A percentile compares a stretch with the other conserved stretches of the same genome.
phyloP scores from a whole-genome alignment of 805 yeast species.

The Danielozyma ontarioensis region DNA sequence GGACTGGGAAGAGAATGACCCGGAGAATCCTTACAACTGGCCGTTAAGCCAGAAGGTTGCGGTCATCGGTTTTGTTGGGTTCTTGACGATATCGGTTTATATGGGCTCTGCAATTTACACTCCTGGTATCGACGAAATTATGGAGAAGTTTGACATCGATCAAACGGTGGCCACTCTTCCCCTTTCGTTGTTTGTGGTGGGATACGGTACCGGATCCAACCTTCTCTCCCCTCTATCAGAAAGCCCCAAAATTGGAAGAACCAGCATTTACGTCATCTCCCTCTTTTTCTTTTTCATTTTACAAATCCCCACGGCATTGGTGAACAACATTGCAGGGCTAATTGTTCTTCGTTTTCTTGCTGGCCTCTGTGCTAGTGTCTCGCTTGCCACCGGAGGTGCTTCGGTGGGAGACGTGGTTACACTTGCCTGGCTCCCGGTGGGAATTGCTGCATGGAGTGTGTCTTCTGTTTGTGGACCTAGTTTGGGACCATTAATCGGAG shows the following conservation, averaged over 20 bases:
- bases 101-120: conserved; percentile 54
- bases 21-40: conserved; percentile 58
- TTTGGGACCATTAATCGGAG: conserved; percentile 54
- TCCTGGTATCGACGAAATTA: conserved; percentile 44
- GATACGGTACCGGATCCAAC: conserved; percentile 60
- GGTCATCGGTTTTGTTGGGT: conserved; percentile 33
- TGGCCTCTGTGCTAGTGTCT: conserved; percentile 54
- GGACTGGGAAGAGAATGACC: conserved; percentile 42
- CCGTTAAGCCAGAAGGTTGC: conserved; percentile 33
- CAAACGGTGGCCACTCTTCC: conserved; percentile 45
- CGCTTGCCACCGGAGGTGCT: conserved; percentile 57
- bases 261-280: conserved; percentile 43
- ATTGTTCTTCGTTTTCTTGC: conserved; percentile 46
- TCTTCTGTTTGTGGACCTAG: conserved; percentile 54
- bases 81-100: conserved; percentile 48
- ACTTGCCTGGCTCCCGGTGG: conserved; percentile 39
- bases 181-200: conserved; percentile 50
- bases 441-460: conserved; percentile 48
- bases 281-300: conserved; percentile 43
- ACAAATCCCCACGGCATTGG: conserved; percentile 54
- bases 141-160: conserved; percentile 41
- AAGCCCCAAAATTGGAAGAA: conserved; percentile 49
- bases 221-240: conserved; percentile 57
- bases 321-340: conserved; percentile 45
- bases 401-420: conserved; percentile 45